phyloP scores from a whole-genome alignment of 2,329 filamentous ascomycete species.

The Sclerotiophoma versabilis region DNA sequence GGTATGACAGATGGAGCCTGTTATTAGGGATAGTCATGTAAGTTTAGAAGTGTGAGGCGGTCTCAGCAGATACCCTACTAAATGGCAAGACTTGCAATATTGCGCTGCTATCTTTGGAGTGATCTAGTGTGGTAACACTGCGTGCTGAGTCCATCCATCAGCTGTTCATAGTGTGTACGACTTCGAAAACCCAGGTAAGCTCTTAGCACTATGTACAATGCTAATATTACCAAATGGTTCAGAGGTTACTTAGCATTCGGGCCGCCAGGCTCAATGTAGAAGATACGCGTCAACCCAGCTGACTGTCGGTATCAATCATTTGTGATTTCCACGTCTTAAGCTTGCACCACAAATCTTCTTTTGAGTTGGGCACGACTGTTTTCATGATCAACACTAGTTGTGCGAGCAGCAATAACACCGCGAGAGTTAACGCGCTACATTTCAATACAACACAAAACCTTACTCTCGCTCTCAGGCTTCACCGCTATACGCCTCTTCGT shows the following conservation, averaged over 20 bases:
- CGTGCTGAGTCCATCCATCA: slow-evolving; percentile 40
- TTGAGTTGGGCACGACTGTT: neutral
- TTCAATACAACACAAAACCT: neutral
- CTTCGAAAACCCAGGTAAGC: neutral
- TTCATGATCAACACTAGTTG: neutral
- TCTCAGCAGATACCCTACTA: too few relatives aligned
- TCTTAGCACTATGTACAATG: neutral
- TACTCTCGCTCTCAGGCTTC: neutral
- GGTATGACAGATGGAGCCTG: neutral
- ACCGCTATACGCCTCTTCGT: neutral
- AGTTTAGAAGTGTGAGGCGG: neutral
- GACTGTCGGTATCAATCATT: neutral
- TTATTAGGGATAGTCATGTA: neutral
- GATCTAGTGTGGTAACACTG: slow-evolving; percentile 29
- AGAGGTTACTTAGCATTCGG: neutral
- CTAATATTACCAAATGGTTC: neutral
- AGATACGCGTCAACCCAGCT: neutral
- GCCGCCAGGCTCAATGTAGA: neutral
- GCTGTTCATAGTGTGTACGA: slow-evolving; percentile 22
- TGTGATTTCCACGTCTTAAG: neutral
- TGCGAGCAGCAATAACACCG: neutral
- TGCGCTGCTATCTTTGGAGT: neutral
- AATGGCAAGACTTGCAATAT: neutral
- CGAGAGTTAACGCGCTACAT: neutral
- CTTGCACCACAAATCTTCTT: neutral